Evolutionary conservation across 306 rosid species (phyloP).

Genomic region (Acacia melanoxylon): DNA sequence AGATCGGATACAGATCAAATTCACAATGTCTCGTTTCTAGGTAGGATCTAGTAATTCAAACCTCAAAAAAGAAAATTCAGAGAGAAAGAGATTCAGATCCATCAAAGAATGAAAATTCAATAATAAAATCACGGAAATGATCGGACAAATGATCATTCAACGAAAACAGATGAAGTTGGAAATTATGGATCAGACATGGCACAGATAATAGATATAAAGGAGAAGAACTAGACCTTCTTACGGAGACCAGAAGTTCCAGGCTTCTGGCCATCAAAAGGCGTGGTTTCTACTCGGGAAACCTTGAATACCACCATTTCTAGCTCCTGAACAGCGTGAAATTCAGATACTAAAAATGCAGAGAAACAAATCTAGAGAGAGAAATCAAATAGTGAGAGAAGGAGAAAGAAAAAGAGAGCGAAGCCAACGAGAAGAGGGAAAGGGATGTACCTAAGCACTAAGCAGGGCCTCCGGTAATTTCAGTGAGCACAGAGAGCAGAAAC

Average conservation of each 20-base stretch:
- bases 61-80: not conserved
- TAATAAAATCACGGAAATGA: not conserved
- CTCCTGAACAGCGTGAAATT: slow-evolving; percentile 20
- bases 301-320: slow-evolving; percentile 63
- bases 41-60: slow-evolving; percentile 25
- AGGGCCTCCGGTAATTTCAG: not conserved
- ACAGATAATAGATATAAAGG: not conserved
- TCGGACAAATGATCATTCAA: not conserved
- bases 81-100: not conserved
- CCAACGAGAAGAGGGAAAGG: not conserved
- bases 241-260: slow-evolving; percentile 99
- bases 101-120: not conserved
- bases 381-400: not conserved
- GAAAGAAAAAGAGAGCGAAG: slow-evolving; percentile 16
- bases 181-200: not conserved
- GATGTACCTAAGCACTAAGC: not conserved
- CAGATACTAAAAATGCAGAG: slow-evolving; percentile 7
- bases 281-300: slow-evolving; percentile 53
- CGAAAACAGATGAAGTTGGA: not conserved
- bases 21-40: not conserved
- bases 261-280: slow-evolving; percentile 95
- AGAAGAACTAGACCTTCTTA: slow-evolving; percentile 64
- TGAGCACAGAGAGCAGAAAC: not conserved
- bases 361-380: not conserved
- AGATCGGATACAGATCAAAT: slow-evolving; percentile 40